A percentile compares a stretch with the other conserved stretches of the same genome.
Conservation (phyloP, 352 stramenopile genomes). For the Pythium chondricola region DNA sequence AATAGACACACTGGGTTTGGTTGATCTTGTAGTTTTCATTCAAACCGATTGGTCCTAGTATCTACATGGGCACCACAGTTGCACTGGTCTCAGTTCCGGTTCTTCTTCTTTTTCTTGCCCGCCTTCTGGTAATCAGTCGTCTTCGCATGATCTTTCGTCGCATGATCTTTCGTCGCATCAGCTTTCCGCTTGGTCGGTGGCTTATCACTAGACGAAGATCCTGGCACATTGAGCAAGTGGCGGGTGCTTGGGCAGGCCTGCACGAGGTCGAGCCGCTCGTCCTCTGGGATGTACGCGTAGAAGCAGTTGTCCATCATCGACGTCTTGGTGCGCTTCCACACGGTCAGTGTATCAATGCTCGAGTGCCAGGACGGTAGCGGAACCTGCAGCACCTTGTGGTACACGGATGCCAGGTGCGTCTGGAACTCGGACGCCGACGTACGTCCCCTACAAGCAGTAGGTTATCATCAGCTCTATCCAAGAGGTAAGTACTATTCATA, state of each 20-base stretch:
- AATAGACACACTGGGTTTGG: too few relatives aligned
- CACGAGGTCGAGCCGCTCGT: slow-evolving; percentile 70
- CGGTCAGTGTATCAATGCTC: slow-evolving; percentile 87
- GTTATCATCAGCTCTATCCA: too few relatives aligned
- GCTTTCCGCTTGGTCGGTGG: not conserved
- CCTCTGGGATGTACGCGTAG: slow-evolving; percentile 71
- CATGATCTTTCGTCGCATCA: not conserved
- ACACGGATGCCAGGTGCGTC: slow-evolving; percentile 84
- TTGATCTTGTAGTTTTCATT: too few relatives aligned
- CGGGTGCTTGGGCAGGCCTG: slow-evolving; percentile 52
- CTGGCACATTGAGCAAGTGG: slow-evolving; percentile 42
- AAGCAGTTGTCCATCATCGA: slow-evolving; percentile 80
- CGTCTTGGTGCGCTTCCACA: slow-evolving; percentile 92
- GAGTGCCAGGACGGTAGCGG: slow-evolving; percentile 91
- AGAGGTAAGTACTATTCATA: too few relatives aligned
- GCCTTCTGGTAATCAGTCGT: not conserved
- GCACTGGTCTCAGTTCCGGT: too few relatives aligned
- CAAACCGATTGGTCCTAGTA: too few relatives aligned
- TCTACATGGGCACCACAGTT: too few relatives aligned
- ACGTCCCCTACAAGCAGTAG: too few relatives aligned
- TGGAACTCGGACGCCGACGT: slow-evolving; percentile 92
- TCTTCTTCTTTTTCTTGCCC: slow-evolving; percentile 12
- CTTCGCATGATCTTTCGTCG: not conserved
- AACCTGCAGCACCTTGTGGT: slow-evolving; percentile 91
- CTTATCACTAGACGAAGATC: not conserved